Percentiles rank a stretch among this genome's conserved stretches.
These are phyloP conservation scores for Ganoderma multipileum DNA, from an alignment of 1,284 basidiomycete species.

Conservation along the genomic window DNA sequence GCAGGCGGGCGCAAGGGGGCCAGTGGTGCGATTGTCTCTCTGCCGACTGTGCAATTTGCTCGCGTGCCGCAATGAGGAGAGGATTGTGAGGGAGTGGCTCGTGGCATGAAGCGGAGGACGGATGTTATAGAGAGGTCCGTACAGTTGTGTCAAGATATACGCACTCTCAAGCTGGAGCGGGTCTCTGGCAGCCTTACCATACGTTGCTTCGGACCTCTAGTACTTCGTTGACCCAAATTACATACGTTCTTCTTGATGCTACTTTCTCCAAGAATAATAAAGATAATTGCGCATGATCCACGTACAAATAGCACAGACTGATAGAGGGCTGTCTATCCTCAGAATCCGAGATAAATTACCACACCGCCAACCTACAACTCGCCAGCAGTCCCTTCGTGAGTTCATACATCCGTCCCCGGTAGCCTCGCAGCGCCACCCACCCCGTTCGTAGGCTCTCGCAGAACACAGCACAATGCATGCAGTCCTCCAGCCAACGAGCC, in stretches of 20 bases:
- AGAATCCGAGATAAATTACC: neutral
- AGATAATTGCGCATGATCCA: conserved; percentile 7
- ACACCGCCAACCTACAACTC: neutral
- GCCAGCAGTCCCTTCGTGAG: neutral
- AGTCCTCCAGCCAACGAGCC: neutral
- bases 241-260: neutral
- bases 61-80: conserved; percentile 1
- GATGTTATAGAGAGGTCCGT: neutral
- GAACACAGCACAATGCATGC: neutral
- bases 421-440: neutral
- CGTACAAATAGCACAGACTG: neutral
- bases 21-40: conserved; percentile 1
- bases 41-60: conserved; percentile 15
- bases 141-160: too few species aligned
- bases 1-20: neutral
- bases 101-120: neutral
- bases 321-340: neutral
- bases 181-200: neutral
- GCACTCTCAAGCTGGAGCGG: too few species aligned
- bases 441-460: neutral
- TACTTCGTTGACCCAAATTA: neutral
- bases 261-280: neutral
- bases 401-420: neutral
- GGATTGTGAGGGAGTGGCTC: conserved; percentile 1
- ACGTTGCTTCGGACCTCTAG: neutral